phyloP scores from a whole-genome alignment of 176 grass and related monocot genomes.

The Dactylis glomerata region DNA sequence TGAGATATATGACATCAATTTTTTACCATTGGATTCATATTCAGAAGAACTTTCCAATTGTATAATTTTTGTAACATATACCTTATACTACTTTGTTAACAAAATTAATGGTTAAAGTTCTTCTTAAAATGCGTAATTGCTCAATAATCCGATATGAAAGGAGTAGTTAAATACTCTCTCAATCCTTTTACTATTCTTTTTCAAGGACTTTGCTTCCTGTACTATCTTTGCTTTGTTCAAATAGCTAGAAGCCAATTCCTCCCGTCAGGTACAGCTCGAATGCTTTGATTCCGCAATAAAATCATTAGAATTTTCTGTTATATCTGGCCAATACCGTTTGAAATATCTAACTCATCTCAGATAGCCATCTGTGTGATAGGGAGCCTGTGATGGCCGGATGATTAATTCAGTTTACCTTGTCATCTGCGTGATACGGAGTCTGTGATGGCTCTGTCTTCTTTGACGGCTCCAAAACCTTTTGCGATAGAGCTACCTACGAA shows the following conservation, averaged over 20 bases:
- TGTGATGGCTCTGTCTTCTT: not conserved
- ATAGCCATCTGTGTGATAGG: not conserved
- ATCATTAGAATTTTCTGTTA: not conserved
- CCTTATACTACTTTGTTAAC: too few relatives aligned
- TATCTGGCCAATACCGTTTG: not conserved
- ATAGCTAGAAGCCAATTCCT: not conserved
- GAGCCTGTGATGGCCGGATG: not conserved
- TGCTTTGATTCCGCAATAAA: not conserved
- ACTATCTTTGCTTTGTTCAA: not conserved
- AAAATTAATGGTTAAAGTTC: too few relatives aligned
- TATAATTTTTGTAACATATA: too few relatives aligned
- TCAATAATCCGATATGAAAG: too few relatives aligned
- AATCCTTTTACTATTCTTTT: not conserved
- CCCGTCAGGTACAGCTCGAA: not conserved
- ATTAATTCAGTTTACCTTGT: not conserved
- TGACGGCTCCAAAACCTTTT: not conserved
- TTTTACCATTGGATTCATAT: too few relatives aligned
- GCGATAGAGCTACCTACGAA: not conserved
- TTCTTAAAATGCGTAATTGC: too few relatives aligned
- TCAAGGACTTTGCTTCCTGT: not conserved
- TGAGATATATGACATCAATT: too few relatives aligned
- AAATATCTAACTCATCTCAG: not conserved
- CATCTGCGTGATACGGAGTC: not conserved
- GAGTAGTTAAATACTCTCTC: not conserved
- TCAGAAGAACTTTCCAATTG: too few relatives aligned